These are phyloP conservation scores for Sporothrix sp. DNA, from an alignment of 2,329 filamentous ascomycete species.

Conservation along the genomic window DNA sequence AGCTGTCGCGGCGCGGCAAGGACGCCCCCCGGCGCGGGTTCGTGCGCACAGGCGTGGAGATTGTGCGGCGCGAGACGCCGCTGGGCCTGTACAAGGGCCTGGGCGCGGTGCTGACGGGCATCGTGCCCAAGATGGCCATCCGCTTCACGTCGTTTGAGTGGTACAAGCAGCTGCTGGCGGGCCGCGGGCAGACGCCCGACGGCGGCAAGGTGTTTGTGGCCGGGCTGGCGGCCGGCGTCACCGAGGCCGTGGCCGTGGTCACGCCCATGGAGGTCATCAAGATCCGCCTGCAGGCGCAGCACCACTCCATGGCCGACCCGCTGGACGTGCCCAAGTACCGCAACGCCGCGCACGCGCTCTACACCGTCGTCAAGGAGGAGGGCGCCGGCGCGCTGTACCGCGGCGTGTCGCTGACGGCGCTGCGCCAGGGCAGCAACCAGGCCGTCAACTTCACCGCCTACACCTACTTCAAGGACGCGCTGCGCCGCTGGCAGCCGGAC, in stretches of 20 bases:
- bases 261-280: constrained; percentile 99
- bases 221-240: constrained; percentile 85
- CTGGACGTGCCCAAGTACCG: constrained; percentile 95
- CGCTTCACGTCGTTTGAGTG: constrained; percentile 95
- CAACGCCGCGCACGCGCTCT: constrained; percentile 73
- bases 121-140: constrained; percentile 98
- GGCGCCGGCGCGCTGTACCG: constrained; percentile 81
- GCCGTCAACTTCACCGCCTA: constrained; percentile 99
- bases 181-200: constrained; percentile 49
- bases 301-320: constrained; percentile 95
- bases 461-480: constrained; percentile 74
- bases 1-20: constrained; percentile 79
- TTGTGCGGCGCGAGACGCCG: constrained; percentile 81
- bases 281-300: constrained; percentile 94
- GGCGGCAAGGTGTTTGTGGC: constrained; percentile 59
- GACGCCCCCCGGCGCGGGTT: constrained; percentile 85
- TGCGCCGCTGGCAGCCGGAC: constrained; percentile 64
- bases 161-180: constrained; percentile 77
- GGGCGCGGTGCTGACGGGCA: constrained; percentile 91
- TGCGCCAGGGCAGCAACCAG: constrained; percentile 94
- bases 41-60: constrained; percentile 72
- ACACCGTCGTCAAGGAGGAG: constrained; percentile 88
- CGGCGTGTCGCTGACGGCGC: constrained; percentile 83
- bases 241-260: constrained; percentile 91
- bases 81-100: constrained; percentile 94